Conservation (phyloP, 352 stramenopile genomes). For the Phytopythium ostracodes region DNA sequence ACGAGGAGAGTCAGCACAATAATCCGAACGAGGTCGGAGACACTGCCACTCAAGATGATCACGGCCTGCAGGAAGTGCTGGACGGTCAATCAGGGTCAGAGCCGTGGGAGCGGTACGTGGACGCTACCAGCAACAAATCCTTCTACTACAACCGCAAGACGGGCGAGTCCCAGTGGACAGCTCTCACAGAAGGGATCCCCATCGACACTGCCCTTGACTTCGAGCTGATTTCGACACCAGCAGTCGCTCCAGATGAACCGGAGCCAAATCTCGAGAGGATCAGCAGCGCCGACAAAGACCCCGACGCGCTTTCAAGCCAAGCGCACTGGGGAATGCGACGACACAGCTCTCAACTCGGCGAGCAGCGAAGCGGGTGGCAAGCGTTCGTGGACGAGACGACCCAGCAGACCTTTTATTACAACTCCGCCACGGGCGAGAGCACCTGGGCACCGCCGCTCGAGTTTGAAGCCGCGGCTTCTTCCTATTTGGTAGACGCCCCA, state of each 20-base stretch:
- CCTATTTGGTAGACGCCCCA: not conserved
- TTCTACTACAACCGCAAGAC: conserved; percentile 47
- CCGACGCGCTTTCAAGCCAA: not conserved
- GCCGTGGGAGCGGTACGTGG: conserved; percentile 52
- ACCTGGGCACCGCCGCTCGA: conserved; percentile 41
- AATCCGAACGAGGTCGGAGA: not conserved
- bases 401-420: conserved; percentile 71
- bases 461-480: conserved; percentile 9
- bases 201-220: conserved; percentile 3
- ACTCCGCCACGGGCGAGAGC: conserved; percentile 47
- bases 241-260: conserved; percentile 11
- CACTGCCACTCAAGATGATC: not conserved
- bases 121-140: conserved; percentile 39
- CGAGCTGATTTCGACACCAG: not conserved
- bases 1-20: not conserved
- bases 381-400: conserved; percentile 52
- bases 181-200: conserved; percentile 8
- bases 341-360: conserved; percentile 16
- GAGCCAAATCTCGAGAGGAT: conserved; percentile 6
- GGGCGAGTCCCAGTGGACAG: conserved; percentile 39
- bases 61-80: not conserved
- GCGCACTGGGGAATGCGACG: conserved; percentile 17
- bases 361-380: conserved; percentile 40
- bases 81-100: conserved; percentile 1
- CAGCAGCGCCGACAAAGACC: not conserved